A percentile compares a stretch with the other conserved stretches of the same genome.
These are phyloP conservation scores for Pestalotiopsis sp. DNA, from an alignment of 2,329 filamentous ascomycete species.

Conservation along the genomic window DNA sequence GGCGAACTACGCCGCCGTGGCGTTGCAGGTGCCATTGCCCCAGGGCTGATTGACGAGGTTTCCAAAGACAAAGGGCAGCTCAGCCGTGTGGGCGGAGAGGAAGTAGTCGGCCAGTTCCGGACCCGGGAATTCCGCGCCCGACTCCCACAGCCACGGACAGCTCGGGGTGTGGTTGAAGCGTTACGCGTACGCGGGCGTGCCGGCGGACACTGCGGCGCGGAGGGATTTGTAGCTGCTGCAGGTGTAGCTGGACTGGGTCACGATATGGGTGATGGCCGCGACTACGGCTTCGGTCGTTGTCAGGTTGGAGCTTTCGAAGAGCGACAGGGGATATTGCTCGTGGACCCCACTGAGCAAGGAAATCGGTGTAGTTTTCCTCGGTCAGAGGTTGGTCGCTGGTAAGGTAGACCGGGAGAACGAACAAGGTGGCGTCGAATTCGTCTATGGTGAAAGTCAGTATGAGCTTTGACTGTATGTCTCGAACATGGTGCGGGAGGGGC, in stretches of 20 bases:
- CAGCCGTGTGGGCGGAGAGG: not conserved
- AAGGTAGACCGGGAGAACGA: not conserved
- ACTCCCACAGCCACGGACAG: not conserved
- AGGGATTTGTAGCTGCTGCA: not conserved
- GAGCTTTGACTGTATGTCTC: not conserved
- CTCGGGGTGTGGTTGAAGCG: not conserved
- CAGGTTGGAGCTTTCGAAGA: not conserved
- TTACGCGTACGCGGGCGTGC: not conserved
- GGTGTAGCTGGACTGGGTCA: not conserved
- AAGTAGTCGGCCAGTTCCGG: not conserved
- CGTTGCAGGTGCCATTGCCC: not conserved
- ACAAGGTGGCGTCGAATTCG: not conserved
- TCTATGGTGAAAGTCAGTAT: not conserved
- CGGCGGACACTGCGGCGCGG: not conserved
- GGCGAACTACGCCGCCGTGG: not conserved
- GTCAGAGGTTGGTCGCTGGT: not conserved
- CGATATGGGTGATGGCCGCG: not conserved
- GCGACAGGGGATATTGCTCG: not conserved
- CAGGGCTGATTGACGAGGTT: not conserved
- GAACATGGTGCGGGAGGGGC: not conserved
- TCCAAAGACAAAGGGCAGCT: constrained; percentile 2
- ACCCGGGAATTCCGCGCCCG: not conserved
- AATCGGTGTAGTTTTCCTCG: not conserved
- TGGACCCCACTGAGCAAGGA: not conserved
- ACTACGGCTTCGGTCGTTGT: not conserved